Evolutionary conservation across 768 basidiomycete species (phyloP), one percentile per base, ranked within the genome.

Genomic region (Russula lepida): DNA sequence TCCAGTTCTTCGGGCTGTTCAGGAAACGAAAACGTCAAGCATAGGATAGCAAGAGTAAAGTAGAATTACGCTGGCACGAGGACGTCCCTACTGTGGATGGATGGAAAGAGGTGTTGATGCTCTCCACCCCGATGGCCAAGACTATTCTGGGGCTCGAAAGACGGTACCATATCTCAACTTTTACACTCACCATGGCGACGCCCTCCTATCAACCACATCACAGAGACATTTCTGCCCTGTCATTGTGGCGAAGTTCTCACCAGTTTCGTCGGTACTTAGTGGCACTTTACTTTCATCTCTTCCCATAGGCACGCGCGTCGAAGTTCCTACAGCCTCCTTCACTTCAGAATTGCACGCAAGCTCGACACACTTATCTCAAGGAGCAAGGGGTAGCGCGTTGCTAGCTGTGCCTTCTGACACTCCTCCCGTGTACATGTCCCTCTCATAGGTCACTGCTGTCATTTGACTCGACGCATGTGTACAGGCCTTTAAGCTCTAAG

Each of bases 51-150:
- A 69, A 58, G 27, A 65, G 67, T 6, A 73, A 74, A 13, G 74
- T 78, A 63, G 55, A 73, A 3, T 58, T 91, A 43, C 68, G 78
- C 2, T 98, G 94, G 93, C 81, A 88, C 66, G 82, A 87, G 41
- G 84, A 91, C 19, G 73, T 99, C 1, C 72, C 79, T 0, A 73
- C 69, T 2, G 75, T 76, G 62, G 67, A 77, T 15, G 74, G 89
- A 4, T 98, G 90, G 86, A 82, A 88, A 55, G 95, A 98, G 74
- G 81, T 98, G 1, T 75, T 92, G 64, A 81, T 98, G n/a, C 78
- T 81, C 39, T 70, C 72, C 19, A 68, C 72, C 69, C 74, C 30
- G 81, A 83, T 51, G 77, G 68, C 63, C 56, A 71, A 68, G 48
- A 69, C 70, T 37, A 66, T 69, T 17, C 70, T 66, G 15, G 68